phyloP scores from a whole-genome alignment of 148 eudicot genomes.

The Rhododendron ferrugineum region DNA sequence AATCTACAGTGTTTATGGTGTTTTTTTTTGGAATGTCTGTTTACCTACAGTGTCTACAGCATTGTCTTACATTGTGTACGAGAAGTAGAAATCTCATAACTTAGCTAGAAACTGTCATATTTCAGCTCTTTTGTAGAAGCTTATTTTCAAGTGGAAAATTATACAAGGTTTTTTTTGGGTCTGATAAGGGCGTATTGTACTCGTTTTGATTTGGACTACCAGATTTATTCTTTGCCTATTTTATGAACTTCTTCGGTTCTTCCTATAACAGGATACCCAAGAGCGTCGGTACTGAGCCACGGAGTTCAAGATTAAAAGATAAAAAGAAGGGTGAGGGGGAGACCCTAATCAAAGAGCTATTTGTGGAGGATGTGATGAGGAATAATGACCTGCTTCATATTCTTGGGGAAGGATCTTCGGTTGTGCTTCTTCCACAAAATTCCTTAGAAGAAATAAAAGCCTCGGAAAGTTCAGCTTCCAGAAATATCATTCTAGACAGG shows the following conservation, averaged over 20 bases:
- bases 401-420: constrained; percentile 71
- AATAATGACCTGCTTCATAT: constrained; percentile 59
- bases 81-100: neutral
- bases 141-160: neutral
- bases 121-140: neutral
- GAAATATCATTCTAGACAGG: constrained; percentile 28
- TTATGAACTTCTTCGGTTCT: neutral
- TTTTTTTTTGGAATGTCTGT: neutral
- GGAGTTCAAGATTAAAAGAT: constrained; percentile 91
- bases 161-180: neutral
- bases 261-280: constrained; percentile 44
- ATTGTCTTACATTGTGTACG: neutral
- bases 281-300: constrained; percentile 48
- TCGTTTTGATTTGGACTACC: neutral
- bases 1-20: neutral
- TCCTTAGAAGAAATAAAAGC: constrained; percentile 44
- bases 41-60: neutral
- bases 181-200: neutral
- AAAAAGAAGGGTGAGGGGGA: constrained; percentile 88
- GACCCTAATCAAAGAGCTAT: constrained; percentile 64
- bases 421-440: constrained; percentile 79
- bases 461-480: constrained; percentile 29
- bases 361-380: constrained; percentile 72
- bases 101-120: neutral
- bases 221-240: neutral